phyloP scores from a whole-genome alignment of 2,329 filamentous ascomycete species.

The Nothopassalora personata region DNA sequence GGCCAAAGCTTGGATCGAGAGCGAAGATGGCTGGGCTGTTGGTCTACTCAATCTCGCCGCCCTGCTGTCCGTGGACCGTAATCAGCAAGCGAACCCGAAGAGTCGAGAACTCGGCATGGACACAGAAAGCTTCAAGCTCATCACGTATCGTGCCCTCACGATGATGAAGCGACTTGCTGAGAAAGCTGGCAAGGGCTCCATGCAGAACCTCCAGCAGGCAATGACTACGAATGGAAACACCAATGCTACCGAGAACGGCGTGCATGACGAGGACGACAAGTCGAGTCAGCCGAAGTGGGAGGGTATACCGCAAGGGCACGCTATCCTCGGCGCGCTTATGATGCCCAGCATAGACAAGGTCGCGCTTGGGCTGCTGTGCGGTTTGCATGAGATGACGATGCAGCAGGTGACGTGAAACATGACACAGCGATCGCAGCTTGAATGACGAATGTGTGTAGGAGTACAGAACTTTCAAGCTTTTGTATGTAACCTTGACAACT shows the following conservation, averaged over 20 bases:
- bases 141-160: constrained; percentile 41
- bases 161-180: constrained; percentile 46
- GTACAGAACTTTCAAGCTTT: not conserved
- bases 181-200: constrained; percentile 33
- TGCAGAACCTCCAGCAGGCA: constrained; percentile 12
- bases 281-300: constrained; percentile 35
- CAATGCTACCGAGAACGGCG: constrained; percentile 24
- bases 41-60: constrained; percentile 72
- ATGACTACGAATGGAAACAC: constrained; percentile 11
- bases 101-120: constrained; percentile 25
- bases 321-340: constrained; percentile 44
- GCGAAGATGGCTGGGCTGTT: constrained; percentile 75
- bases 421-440: not conserved
- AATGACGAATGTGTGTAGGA: not conserved
- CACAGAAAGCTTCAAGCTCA: constrained; percentile 30
- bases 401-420: constrained; percentile 11
- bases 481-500: not conserved
- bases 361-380: constrained; percentile 40
- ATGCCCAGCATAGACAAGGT: constrained; percentile 40
- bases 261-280: constrained; percentile 19
- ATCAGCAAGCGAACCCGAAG: constrained; percentile 13
- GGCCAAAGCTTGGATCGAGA: constrained; percentile 74
- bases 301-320: constrained; percentile 43
- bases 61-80: constrained; percentile 60
- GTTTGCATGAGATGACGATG: constrained; percentile 33